Evolutionary conservation across 768 basidiomycete species (phyloP).

Genomic region (Amanita subjunquillea): DNA sequence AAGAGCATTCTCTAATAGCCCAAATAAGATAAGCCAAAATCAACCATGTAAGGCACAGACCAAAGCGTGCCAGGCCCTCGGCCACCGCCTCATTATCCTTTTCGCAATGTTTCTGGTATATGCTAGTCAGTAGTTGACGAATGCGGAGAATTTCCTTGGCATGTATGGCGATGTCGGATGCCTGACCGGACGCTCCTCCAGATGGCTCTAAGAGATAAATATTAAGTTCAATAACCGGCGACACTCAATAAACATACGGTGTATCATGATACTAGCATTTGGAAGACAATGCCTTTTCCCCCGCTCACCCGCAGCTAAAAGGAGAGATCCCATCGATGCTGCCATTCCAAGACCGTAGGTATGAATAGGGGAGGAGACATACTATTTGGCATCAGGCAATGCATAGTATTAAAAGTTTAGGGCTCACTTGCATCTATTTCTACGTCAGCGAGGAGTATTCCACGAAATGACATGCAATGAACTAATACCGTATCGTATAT

Average conservation of each 20-base stretch:
- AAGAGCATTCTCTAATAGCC: slow-evolving; percentile 63
- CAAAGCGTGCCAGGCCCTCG: slow-evolving; percentile 66
- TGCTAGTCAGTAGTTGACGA: slow-evolving; percentile 70
- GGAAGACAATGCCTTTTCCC: slow-evolving; percentile 90
- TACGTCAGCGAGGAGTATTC: slow-evolving; percentile 36
- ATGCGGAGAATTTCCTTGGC: slow-evolving; percentile 93
- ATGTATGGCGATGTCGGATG: slow-evolving; percentile 95
- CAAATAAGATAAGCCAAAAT: slow-evolving; percentile 14
- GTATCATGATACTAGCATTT: slow-evolving; percentile 96
- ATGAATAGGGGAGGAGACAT: slow-evolving; percentile 90
- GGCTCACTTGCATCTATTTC: slow-evolving; percentile 5
- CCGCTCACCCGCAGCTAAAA: slow-evolving; percentile 83
- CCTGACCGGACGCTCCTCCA: slow-evolving; percentile 92
- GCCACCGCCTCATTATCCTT: slow-evolving; percentile 52
- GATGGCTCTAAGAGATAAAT: slow-evolving; percentile 65
- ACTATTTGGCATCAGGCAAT: slow-evolving; percentile 34
- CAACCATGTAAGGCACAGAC: slow-evolving; percentile 30
- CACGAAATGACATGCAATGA: slow-evolving; percentile 37
- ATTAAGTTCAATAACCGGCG: background rate
- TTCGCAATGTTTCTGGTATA: slow-evolving; percentile 84
- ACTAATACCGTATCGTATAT: slow-evolving; percentile 89
- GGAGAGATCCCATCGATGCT: slow-evolving; percentile 90
- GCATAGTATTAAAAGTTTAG: slow-evolving; percentile 8
- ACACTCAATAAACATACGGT: slow-evolving; percentile 47
- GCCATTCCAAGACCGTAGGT: slow-evolving; percentile 96